Conservation (phyloP, 345 rosid species). For the Toxicodendron radicans region DNA sequence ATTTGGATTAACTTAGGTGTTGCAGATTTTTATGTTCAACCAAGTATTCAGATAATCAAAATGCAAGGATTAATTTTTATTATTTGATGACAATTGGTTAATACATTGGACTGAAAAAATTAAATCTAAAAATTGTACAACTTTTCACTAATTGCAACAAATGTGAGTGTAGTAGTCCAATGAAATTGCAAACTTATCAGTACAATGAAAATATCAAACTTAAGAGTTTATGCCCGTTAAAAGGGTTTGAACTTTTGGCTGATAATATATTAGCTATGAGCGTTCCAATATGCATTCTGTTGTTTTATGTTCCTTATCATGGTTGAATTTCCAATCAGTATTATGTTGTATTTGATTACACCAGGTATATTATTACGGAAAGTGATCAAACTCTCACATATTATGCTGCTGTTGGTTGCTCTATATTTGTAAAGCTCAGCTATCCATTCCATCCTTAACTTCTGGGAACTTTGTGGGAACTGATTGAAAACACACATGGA, state of each 20-base stretch:
- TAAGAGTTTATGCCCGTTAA: no score
- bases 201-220: not conserved
- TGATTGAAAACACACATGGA: not conserved
- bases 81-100: not conserved
- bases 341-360: constrained; percentile 1
- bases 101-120: not conserved
- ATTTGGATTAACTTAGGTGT: not conserved
- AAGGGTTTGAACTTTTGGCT: not conserved
- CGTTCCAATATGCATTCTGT: not conserved
- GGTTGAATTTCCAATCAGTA: not conserved
- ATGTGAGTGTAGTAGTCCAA: not conserved
- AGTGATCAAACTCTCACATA: constrained; percentile 20
- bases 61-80: not conserved
- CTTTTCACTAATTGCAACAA: not conserved
- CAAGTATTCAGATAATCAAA: no score
- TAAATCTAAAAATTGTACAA: not conserved
- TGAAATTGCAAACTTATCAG: no score
- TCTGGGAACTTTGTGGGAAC: not conserved
- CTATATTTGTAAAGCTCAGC: not conserved
- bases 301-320: not conserved
- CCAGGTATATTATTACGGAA: constrained; percentile 39
- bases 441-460: no score
- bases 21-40: not conserved
- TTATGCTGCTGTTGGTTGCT: not conserved
- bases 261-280: not conserved